Conservation (phyloP, 176 grass and related monocot species). For the Hordeum marinum region DNA sequence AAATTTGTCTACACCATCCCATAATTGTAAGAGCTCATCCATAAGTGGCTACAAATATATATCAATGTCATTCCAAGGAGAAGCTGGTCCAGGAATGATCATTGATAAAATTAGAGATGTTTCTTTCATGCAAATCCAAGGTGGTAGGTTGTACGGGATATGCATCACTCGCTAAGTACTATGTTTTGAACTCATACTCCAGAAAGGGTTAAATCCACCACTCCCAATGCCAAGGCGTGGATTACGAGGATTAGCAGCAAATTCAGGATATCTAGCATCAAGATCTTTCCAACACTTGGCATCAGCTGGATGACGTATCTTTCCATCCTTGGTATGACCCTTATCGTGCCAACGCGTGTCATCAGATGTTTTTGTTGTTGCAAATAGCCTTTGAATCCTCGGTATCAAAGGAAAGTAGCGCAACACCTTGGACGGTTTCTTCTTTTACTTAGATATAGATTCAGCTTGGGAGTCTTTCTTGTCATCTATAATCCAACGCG, state of each 20-base stretch:
- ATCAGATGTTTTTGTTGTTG: background rate
- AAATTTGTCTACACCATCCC: background rate
- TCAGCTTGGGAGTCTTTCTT: background rate
- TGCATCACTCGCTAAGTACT: conserved; percentile 15
- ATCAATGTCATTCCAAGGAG: background rate
- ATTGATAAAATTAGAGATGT: background rate
- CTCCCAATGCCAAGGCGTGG: background rate
- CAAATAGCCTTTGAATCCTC: conserved; percentile 20
- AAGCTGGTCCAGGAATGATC: background rate
- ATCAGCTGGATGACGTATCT: background rate
- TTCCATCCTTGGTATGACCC: background rate
- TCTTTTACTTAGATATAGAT: background rate
- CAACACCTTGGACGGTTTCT: conserved; percentile 20
- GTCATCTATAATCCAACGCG: background rate
- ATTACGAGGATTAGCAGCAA: background rate
- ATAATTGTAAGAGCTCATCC: background rate
- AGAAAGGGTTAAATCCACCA: background rate
- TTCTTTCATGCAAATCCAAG: background rate
- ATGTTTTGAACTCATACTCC: conserved; percentile 1
- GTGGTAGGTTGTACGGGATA: conserved; percentile 4
- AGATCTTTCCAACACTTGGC: background rate
- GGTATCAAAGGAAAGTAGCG: conserved; percentile 27
- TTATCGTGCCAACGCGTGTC: conserved; percentile 21
- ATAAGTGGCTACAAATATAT: background rate
- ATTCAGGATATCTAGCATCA: background rate